Conservation (phyloP, 768 basidiomycete species). For the Leccinellum rugosiceps region DNA sequence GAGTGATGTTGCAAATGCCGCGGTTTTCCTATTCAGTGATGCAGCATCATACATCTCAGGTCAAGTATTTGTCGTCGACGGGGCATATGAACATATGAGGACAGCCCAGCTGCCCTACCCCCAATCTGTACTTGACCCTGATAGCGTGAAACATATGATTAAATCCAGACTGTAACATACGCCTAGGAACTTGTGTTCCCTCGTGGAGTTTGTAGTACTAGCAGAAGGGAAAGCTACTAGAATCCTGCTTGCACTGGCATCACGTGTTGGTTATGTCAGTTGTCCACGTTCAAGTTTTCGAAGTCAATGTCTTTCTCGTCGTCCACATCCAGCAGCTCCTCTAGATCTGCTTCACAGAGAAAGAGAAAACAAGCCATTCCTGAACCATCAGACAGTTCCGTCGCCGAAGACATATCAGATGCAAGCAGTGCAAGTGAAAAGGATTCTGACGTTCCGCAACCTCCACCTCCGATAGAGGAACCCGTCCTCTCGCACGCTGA, state of each 20-base stretch:
- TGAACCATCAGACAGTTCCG: slow-evolving; percentile 16
- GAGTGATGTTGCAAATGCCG: slow-evolving; percentile 66
- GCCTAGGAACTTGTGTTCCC: too few species aligned
- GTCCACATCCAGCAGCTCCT: slow-evolving; percentile 33
- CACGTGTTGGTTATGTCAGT: slow-evolving; percentile 5
- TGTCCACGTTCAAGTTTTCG: not conserved
- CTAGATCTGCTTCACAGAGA: slow-evolving; percentile 10
- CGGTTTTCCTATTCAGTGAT: slow-evolving; percentile 80
- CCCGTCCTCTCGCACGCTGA: slow-evolving; percentile 76
- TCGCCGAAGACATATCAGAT: slow-evolving; percentile 27
- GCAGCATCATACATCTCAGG: slow-evolving; percentile 77
- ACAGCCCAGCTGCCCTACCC: slow-evolving; percentile 57
- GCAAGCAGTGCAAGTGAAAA: slow-evolving; percentile 7
- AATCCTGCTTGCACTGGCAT: not conserved
- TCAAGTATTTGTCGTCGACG: slow-evolving; percentile 68
- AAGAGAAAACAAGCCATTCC: slow-evolving; percentile 24
- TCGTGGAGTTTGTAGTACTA: too few species aligned
- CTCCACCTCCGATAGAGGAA: slow-evolving; percentile 2
- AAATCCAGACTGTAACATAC: slow-evolving; percentile 45
- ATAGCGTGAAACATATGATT: slow-evolving; percentile 47
- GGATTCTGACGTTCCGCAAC: slow-evolving; percentile 4
- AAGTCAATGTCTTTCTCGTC: slow-evolving; percentile 14
- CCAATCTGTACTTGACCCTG: slow-evolving; percentile 60
- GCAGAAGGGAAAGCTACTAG: not conserved
- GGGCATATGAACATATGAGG: slow-evolving; percentile 56